phyloP scores from a whole-genome alignment of 108 stramenopile species.

The Craspedostauros australis region DNA sequence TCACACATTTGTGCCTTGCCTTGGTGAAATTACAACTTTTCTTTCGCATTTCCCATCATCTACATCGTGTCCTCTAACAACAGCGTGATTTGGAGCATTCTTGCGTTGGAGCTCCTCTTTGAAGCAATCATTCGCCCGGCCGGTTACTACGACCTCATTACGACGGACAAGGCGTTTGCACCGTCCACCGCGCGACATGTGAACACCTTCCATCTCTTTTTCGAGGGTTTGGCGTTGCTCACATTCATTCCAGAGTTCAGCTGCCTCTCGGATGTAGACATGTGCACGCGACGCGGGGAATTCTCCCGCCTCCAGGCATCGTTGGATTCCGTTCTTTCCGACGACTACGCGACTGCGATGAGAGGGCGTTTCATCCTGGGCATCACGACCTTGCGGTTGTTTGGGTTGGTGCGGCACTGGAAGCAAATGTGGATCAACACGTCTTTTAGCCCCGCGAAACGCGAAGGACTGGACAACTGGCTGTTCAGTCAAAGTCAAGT shows the following conservation, averaged over 20 bases:
- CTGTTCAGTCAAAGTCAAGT: slow-evolving; percentile 24
- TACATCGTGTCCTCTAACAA: background rate
- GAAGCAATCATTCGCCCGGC: slow-evolving; percentile 69
- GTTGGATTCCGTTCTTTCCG: slow-evolving; percentile 16
- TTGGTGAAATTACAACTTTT: background rate
- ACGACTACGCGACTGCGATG: slow-evolving; percentile 8
- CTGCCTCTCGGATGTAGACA: slow-evolving; percentile 32
- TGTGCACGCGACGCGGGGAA: slow-evolving; percentile 12
- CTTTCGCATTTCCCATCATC: background rate
- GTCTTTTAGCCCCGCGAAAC: slow-evolving; percentile 33
- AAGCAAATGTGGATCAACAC: slow-evolving; percentile 68
- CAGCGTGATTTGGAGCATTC: slow-evolving; percentile 59
- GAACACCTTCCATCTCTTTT: slow-evolving; percentile 50
- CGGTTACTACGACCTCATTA: slow-evolving; percentile 46
- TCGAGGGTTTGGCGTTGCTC: slow-evolving; percentile 59
- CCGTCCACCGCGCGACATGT: slow-evolving; percentile 68
- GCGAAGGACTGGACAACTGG: slow-evolving; percentile 25
- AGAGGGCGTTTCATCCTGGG: slow-evolving; percentile 39
- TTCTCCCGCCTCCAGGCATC: slow-evolving; percentile 21
- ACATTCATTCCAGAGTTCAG: slow-evolving; percentile 64
- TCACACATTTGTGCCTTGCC: too few species aligned
- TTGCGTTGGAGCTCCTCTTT: slow-evolving; percentile 64
- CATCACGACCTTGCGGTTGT: slow-evolving; percentile 52
- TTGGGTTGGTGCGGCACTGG: slow-evolving; percentile 80
- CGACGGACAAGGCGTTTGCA: slow-evolving; percentile 62